A percentile compares a stretch with the other conserved stretches of the same genome.
These are phyloP conservation scores for Entomortierella chlamydospora DNA, from an alignment of 192 early-diverging fungal genomes.

Conservation along the genomic window DNA sequence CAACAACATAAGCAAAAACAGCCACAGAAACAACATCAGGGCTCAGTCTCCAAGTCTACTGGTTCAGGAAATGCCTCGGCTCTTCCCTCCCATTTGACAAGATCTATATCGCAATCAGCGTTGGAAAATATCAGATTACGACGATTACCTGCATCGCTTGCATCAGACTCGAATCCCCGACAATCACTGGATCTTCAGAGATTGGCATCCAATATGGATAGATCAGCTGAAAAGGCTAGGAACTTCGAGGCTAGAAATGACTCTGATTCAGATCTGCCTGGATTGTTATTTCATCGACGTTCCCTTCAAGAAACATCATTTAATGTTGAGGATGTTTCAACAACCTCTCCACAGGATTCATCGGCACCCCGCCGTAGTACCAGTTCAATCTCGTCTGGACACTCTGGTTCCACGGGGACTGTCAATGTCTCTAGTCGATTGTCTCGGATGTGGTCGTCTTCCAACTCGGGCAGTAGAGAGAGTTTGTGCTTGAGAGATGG, in stretches of 20 bases:
- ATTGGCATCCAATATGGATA: slow-evolving; percentile 22
- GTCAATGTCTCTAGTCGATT: slow-evolving; percentile 36
- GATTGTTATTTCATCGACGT: slow-evolving; percentile 29
- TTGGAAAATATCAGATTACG: slow-evolving; percentile 12
- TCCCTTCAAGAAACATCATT: slow-evolving; percentile 31
- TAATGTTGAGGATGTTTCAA: neutral
- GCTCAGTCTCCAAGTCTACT: neutral
- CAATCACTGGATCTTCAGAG: slow-evolving; percentile 42
- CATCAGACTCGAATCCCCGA: slow-evolving; percentile 8
- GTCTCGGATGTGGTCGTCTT: slow-evolving; percentile 40
- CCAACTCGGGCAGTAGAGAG: neutral
- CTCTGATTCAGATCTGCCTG: slow-evolving; percentile 37
- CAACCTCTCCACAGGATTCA: slow-evolving; percentile 20
- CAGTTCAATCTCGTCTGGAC: slow-evolving; percentile 2
- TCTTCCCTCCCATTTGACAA: slow-evolving; percentile 2
- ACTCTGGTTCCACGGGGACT: too few species aligned
- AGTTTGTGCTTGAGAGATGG: slow-evolving; percentile 17
- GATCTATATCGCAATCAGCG: slow-evolving; percentile 26
- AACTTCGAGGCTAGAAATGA: slow-evolving; percentile 15
- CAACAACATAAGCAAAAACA: neutral
- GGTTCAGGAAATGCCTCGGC: slow-evolving; percentile 11
- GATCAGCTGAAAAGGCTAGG: slow-evolving; percentile 18
- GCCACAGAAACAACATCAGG: neutral
- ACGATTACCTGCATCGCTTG: slow-evolving; percentile 17
- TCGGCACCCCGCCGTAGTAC: slow-evolving; percentile 25